phyloP scores from a whole-genome alignment of 177 flowering plant species.

The Telopea speciosissima region DNA sequence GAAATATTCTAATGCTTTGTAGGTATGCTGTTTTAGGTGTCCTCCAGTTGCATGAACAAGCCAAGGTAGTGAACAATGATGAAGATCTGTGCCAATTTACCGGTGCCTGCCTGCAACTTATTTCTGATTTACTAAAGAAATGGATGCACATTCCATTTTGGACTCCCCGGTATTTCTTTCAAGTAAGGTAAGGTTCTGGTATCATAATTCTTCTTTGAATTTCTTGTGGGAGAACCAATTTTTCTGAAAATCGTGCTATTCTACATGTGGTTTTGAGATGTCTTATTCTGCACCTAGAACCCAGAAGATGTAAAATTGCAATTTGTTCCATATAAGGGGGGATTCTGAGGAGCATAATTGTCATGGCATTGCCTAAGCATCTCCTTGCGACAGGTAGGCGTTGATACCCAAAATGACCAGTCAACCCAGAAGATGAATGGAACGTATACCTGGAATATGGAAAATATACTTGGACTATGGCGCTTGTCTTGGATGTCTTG shows the following conservation, averaged over 20 bases:
- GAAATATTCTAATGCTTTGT: conserved; percentile 34
- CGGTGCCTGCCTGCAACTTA: conserved; percentile 29
- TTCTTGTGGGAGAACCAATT: not conserved
- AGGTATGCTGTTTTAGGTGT: conserved; percentile 38
- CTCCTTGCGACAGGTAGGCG: no score
- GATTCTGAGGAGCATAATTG: no score
- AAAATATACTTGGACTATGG: no score
- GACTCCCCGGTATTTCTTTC: conserved; percentile 55
- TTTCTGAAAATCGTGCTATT: not conserved
- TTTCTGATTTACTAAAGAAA: conserved; percentile 27
- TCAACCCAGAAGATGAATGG: no score
- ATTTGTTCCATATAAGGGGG: not conserved
- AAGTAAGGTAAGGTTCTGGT: conserved; percentile 43
- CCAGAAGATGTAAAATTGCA: not conserved
- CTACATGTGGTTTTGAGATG: not conserved
- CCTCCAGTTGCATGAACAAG: conserved; percentile 30
- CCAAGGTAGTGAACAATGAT: conserved; percentile 15
- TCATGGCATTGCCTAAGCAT: no score
- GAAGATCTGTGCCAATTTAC: conserved; percentile 13
- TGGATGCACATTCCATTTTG: conserved; percentile 54
- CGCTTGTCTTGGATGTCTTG: no score
- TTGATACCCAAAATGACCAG: no score
- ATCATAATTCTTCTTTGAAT: not conserved
- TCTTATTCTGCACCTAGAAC: not conserved
- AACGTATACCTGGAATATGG: no score